phyloP scores from a whole-genome alignment of 148 eudicot species.

The Polygonum maritimum region DNA sequence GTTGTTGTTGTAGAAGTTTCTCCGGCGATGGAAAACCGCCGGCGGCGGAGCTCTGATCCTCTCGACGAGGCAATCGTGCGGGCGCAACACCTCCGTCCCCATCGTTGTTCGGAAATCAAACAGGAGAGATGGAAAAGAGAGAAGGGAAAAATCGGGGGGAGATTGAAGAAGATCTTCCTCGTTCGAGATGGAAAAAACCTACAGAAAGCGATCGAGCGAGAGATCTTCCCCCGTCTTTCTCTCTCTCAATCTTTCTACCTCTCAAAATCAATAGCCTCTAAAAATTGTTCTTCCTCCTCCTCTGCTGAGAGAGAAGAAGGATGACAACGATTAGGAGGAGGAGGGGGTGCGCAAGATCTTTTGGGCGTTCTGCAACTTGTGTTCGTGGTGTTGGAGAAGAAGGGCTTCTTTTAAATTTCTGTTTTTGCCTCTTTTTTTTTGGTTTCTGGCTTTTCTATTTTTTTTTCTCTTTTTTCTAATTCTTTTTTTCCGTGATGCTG shows the following conservation, averaged over 20 bases:
- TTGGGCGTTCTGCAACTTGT: background rate
- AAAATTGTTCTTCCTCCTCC: constrained; percentile 4
- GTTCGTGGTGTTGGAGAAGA: background rate
- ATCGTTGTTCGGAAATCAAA: constrained; percentile 11
- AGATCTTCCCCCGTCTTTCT: background rate
- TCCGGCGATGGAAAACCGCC: constrained; percentile 15
- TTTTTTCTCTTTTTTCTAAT: background rate
- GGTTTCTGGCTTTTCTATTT: background rate
- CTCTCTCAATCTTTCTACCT: background rate
- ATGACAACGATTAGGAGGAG: constrained; percentile 4
- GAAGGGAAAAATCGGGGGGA: constrained; percentile 1
- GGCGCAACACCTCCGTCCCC: constrained; percentile 37
- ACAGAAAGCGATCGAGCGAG: background rate
- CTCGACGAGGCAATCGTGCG: constrained; percentile 26
- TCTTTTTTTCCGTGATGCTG: background rate
- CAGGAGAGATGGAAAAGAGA: background rate
- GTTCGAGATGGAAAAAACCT: background rate
- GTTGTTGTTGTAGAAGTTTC: constrained; percentile 2
- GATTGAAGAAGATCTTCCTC: background rate
- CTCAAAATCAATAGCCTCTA: background rate
- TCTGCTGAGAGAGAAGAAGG: constrained; percentile 11
- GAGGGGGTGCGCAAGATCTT: background rate
- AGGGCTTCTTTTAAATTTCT: background rate
- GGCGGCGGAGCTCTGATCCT: constrained; percentile 13
- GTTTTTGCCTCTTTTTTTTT: background rate